Evolutionary conservation across 2,329 filamentous ascomycete genomes (phyloP).

Genomic region (Pseudophaeomoniella oleicola): DNA sequence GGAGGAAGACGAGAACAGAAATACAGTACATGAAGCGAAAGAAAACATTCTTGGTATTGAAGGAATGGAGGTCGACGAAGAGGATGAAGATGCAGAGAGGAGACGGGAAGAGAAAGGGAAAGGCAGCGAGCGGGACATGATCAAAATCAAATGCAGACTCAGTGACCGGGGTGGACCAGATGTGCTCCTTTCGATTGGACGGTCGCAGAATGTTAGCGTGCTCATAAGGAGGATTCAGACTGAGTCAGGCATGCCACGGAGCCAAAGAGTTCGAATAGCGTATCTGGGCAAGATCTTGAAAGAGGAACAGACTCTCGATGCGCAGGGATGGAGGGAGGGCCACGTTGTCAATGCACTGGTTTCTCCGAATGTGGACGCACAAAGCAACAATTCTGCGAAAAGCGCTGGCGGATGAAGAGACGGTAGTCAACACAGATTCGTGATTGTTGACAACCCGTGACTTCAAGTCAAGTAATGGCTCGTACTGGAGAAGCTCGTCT

Average conservation of each 20-base stretch:
- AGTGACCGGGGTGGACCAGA: conserved; percentile 53
- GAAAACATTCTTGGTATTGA: conserved; percentile 15
- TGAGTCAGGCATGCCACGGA: conserved; percentile 34
- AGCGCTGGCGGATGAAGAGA: too few species aligned
- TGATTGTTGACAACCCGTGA: too few species aligned
- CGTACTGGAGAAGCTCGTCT: too few species aligned
- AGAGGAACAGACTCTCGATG: conserved; percentile 47
- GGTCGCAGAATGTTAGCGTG: conserved; percentile 48
- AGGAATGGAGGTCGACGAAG: conserved; percentile 22
- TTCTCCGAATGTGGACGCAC: background rate
- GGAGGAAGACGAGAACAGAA: conserved; percentile 9
- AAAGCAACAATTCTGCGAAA: too few species aligned
- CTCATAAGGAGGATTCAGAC: conserved; percentile 49
- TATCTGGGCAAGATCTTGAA: conserved; percentile 72
- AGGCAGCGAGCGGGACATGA: conserved; percentile 37
- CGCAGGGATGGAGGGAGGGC: conserved; percentile 61
- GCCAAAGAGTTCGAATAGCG: conserved; percentile 52
- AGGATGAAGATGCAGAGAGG: conserved; percentile 9
- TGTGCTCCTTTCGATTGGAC: conserved; percentile 41
- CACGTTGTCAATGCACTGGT: conserved; percentile 68
- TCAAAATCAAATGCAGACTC: conserved; percentile 47
- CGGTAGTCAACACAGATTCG: too few species aligned
- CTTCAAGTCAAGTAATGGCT: too few species aligned
- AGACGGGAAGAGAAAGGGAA: conserved; percentile 40
- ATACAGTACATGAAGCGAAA: conserved; percentile 1